A percentile compares a stretch with the other conserved stretches of the same genome.
Evolutionary conservation across 768 basidiomycete genomes (phyloP).

Genomic region (Hydnomerulius pinastri): DNA sequence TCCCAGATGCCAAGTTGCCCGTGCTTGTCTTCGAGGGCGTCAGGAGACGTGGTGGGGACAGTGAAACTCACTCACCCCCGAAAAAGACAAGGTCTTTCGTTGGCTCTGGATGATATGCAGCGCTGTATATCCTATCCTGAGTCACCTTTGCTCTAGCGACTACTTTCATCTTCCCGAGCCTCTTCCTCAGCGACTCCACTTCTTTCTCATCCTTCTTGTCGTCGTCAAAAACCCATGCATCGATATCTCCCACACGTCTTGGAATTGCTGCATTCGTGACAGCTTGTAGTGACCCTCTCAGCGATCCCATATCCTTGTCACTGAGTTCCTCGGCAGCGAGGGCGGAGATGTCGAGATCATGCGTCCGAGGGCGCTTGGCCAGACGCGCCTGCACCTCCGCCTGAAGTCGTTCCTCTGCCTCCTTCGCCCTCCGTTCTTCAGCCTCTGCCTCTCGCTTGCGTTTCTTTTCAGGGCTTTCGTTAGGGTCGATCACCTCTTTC

Average conservation of each 20-base stretch:
- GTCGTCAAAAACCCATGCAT: slow-evolving; percentile 52
- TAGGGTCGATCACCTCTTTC: slow-evolving; percentile 48
- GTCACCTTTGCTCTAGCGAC: slow-evolving; percentile 82
- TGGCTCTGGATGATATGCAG: slow-evolving; percentile 78
- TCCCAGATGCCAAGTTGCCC: slow-evolving; percentile 88
- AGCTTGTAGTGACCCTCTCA: slow-evolving; percentile 47
- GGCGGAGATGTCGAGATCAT: slow-evolving; percentile 60
- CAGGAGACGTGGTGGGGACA: background rate
- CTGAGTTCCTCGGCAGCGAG: slow-evolving; percentile 53
- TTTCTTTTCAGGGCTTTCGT: slow-evolving; percentile 66
- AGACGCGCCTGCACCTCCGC: slow-evolving; percentile 62
- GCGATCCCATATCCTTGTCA: slow-evolving; percentile 44
- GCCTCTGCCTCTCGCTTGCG: slow-evolving; percentile 66
- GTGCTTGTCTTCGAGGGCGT: slow-evolving; percentile 65
- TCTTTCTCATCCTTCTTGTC: slow-evolving; percentile 49
- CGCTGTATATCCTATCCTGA: slow-evolving; percentile 70
- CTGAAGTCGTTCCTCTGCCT: slow-evolving; percentile 62
- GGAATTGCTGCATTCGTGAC: slow-evolving; percentile 39
- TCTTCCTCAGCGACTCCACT: slow-evolving; percentile 55
- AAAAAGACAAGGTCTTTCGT: slow-evolving; percentile 86
- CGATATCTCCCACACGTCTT: slow-evolving; percentile 44
- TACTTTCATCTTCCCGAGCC: slow-evolving; percentile 58
- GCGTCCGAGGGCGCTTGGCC: slow-evolving; percentile 68
- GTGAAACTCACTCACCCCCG: slow-evolving; percentile 51
- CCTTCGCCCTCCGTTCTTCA: slow-evolving; percentile 55